These are phyloP conservation scores for Phytophthora nicotianae DNA, from an alignment of 352 stramenopile genomes.

Conservation along the genomic window DNA sequence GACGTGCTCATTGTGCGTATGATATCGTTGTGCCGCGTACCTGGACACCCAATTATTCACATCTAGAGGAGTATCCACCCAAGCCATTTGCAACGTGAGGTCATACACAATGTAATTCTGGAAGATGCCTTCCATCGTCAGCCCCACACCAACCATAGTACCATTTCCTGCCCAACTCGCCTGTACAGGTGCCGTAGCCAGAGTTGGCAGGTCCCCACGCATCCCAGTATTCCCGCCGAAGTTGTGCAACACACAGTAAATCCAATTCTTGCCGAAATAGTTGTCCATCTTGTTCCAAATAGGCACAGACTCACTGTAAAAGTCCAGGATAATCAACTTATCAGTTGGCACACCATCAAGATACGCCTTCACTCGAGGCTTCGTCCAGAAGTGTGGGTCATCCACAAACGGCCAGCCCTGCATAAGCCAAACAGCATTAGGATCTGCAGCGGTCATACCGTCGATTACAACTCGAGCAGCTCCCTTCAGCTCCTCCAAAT, in stretches of 20 bases:
- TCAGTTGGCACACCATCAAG: slow-evolving; percentile 57
- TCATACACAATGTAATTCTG: slow-evolving; percentile 90
- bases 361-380: slow-evolving; percentile 59
- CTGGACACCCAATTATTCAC: slow-evolving; percentile 46
- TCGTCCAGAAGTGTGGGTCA: slow-evolving; percentile 61
- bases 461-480: slow-evolving; percentile 72
- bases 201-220: slow-evolving; percentile 69
- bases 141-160: slow-evolving; percentile 74
- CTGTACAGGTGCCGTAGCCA: slow-evolving; percentile 52
- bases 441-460: slow-evolving; percentile 71
- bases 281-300: slow-evolving; percentile 80
- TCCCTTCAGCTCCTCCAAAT: slow-evolving; percentile 44
- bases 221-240: slow-evolving; percentile 80
- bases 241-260: slow-evolving; percentile 86
- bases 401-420: slow-evolving; percentile 82
- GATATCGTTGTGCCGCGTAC: slow-evolving; percentile 63
- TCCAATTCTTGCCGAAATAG: slow-evolving; percentile 84
- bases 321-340: slow-evolving; percentile 76
- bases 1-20: slow-evolving; percentile 47
- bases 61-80: slow-evolving; percentile 50
- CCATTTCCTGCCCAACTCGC: slow-evolving; percentile 48
- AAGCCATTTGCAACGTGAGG: slow-evolving; percentile 75
- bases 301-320: slow-evolving; percentile 75
- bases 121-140: slow-evolving; percentile 88
- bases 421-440: slow-evolving; percentile 83